Base-by-base conservation (phyloP, 306 rosid species). In the Prunus mira region DNA sequence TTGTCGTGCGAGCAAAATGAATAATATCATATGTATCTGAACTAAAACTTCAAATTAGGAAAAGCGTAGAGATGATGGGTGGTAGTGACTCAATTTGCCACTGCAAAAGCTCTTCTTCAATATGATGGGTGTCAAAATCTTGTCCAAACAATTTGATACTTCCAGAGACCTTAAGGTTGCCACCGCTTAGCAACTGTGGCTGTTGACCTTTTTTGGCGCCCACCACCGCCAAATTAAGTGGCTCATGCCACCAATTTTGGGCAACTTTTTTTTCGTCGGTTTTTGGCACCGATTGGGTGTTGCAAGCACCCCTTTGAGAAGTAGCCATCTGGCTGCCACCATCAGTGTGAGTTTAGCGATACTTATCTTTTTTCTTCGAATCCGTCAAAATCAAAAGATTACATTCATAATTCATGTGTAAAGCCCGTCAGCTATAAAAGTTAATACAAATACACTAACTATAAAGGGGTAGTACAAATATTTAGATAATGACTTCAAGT, bases 381-480 rank as follows among this genome's bases (percentile, higher is more conserved):
- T 34, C 2, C 43, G 9, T 2, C 41, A 1, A 8, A 38, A 0
- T 38, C 2, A 0, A 0, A 38, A 38, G 0, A 38, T 38, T 7
- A 6, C 43, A 38, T 38, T 38, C 43, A 38, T 38, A 38, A 38
- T 38, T 38, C 9, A 38, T 0, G 0, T 7, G 43, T 38, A 38
- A 7, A 6, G 0, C 2, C 5, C 5, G 1, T 32, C 38, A 32
- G 1, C 38, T 32, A 32, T 5, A 32, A 1, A 28, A 3, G 32
- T 3, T 3, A 28, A 28, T 28, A 3, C 32, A 28, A 28, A 28
- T 0, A 28, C 32, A 34, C 41, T 34, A 34, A 34, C 41, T 34
- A 1, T 5, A 5, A 34, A 34, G 8, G 8, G 41, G 1, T 5
- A 32, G 38, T 32, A 5, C 38, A 32, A 32, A 5, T 32, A 32